A percentile compares a stretch with the other conserved stretches of the same genome.
Evolutionary conservation across 345 rosid species (phyloP).

Genomic region (Populus deltoides): DNA sequence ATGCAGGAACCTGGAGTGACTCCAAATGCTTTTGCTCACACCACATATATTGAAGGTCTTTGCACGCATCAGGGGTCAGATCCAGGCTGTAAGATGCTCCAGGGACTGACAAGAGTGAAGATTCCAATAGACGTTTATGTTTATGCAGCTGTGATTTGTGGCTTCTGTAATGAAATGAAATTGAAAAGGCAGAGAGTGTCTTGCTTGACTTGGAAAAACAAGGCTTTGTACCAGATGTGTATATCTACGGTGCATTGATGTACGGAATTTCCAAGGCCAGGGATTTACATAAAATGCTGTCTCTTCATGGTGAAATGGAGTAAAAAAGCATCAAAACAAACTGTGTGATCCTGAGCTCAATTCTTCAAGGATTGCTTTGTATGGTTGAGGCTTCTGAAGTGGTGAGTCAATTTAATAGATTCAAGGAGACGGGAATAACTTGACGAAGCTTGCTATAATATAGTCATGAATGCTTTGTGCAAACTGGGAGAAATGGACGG

Average conservation of each 20-base stretch:
- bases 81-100: slow-evolving; percentile 40
- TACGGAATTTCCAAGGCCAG: slow-evolving; percentile 40
- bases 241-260: slow-evolving; percentile 45
- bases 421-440: slow-evolving; percentile 38
- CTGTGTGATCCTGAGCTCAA: slow-evolving; percentile 45
- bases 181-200: slow-evolving; percentile 51
- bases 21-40: slow-evolving; percentile 44
- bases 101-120: slow-evolving; percentile 17
- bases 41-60: slow-evolving; percentile 62
- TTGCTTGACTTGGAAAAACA: slow-evolving; percentile 43
- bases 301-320: slow-evolving; percentile 42
- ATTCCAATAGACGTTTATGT: slow-evolving; percentile 39
- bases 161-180: slow-evolving; percentile 59
- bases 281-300: slow-evolving; percentile 45
- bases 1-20: slow-evolving; percentile 45
- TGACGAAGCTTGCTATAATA: slow-evolving; percentile 57
- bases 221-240: slow-evolving; percentile 43
- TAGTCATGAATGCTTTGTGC: slow-evolving; percentile 52
- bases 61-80: slow-evolving; percentile 44
- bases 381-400: slow-evolving; percentile 39
- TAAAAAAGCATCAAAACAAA: slow-evolving; percentile 51
- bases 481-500: slow-evolving; percentile 59
- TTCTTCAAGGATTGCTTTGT: slow-evolving; percentile 57
- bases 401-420: slow-evolving; percentile 35
- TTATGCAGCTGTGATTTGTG: slow-evolving; percentile 45